A percentile compares a stretch with the other conserved stretches of the same genome.
phyloP scores from a whole-genome alignment of 2,329 filamentous ascomycete genomes.

The Paecilomyces fulvus region DNA sequence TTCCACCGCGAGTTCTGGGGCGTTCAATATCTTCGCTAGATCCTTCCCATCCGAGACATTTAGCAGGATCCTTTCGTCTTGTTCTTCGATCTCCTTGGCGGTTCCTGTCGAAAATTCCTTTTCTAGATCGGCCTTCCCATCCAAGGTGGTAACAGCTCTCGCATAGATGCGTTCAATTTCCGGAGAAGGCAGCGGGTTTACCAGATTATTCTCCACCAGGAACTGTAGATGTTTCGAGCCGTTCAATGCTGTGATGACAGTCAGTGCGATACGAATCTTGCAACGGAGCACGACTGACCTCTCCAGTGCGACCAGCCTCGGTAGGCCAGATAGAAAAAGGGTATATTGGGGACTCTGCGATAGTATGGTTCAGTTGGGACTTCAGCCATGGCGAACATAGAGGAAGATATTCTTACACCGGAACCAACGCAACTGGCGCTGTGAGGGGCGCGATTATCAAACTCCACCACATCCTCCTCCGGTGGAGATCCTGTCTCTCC shows the following conservation, averaged over 20 bases:
- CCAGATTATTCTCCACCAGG: constrained; percentile 63
- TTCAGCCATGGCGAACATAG: constrained; percentile 1
- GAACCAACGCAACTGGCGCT: constrained; percentile 72
- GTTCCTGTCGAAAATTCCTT: constrained; percentile 20
- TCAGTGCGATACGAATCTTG: constrained; percentile 6
- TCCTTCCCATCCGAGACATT: constrained; percentile 44
- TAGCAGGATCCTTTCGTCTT: constrained; percentile 39
- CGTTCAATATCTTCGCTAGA: constrained; percentile 53
- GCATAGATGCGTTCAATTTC: constrained; percentile 69
- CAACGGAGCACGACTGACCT: constrained; percentile 32
- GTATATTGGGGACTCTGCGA: constrained; percentile 74
- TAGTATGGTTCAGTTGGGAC: constrained; percentile 6
- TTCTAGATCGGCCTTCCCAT: constrained; percentile 18
- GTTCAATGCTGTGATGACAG: constrained; percentile 52
- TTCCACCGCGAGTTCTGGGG: constrained; percentile 64
- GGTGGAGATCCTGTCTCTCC: constrained; percentile 72
- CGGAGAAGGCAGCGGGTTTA: constrained; percentile 57
- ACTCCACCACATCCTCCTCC: constrained; percentile 69
- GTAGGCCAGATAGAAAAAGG: constrained; percentile 93
- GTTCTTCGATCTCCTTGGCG: constrained; percentile 27
- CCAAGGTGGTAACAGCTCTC: constrained; percentile 25
- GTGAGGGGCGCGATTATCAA: constrained; percentile 74
- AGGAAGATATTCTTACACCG: constrained; percentile 55
- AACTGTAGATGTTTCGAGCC: constrained; percentile 81
- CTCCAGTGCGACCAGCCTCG: constrained; percentile 85